phyloP scores from a whole-genome alignment of 331 rosid species.

The Cucumis variabilis region DNA sequence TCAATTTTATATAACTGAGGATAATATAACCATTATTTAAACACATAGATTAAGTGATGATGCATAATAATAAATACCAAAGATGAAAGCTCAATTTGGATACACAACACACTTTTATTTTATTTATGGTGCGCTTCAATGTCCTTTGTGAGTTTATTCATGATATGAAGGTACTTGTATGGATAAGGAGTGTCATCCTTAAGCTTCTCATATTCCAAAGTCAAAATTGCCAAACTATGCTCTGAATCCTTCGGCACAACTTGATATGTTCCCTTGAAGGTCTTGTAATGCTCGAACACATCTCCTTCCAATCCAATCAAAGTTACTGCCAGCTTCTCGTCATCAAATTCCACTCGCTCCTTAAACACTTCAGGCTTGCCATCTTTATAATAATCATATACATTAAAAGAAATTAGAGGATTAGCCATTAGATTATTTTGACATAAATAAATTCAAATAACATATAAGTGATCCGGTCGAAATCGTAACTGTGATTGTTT shows the following conservation, averaged over 20 bases:
- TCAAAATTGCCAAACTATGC: not conserved
- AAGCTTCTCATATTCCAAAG: constrained; percentile 3
- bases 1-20: no score
- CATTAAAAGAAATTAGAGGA: no score
- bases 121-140: not conserved
- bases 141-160: not conserved
- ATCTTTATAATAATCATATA: constrained; percentile 26
- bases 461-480: not conserved
- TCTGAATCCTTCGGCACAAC: constrained; percentile 42
- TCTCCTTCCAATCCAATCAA: constrained; percentile 47
- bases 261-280: constrained; percentile 37
- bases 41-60: no score
- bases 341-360: constrained; percentile 49
- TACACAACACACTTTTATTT: no score
- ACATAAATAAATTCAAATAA: not conserved
- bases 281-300: constrained; percentile 48
- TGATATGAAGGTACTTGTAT: constrained; percentile 1
- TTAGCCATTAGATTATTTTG: no score
- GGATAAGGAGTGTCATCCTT: not conserved
- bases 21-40: no score
- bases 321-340: constrained; percentile 37
- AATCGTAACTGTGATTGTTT: not conserved
- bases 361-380: constrained; percentile 38
- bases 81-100: no score
- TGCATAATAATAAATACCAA: no score